Evolutionary conservation across 176 grass and related monocot species (phyloP).

Genomic region (Rhynchospora breviuscula): DNA sequence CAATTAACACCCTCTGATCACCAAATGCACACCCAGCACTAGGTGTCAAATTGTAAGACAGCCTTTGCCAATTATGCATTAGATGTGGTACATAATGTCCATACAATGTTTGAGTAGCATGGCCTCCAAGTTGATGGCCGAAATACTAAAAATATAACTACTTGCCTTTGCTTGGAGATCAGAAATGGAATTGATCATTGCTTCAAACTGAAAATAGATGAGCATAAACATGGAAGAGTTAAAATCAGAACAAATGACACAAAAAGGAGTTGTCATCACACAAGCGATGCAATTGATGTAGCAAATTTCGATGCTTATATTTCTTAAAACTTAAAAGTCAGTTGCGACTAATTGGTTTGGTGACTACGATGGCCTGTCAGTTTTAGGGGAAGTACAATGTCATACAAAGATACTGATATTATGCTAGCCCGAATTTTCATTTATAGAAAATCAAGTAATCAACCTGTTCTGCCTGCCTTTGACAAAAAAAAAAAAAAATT

Average conservation of each 20-base stretch:
- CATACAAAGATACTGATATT: background rate
- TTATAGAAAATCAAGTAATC: background rate
- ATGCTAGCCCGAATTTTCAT: background rate
- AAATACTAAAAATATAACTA: background rate
- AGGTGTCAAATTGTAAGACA: background rate
- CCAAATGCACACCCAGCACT: background rate
- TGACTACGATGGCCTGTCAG: background rate
- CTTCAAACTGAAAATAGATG: constrained; percentile 1
- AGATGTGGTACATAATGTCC: background rate
- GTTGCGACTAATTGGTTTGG: background rate
- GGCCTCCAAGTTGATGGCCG: background rate
- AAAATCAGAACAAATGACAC: constrained; percentile 1
- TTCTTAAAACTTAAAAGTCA: background rate
- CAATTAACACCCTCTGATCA: background rate
- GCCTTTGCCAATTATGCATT: background rate
- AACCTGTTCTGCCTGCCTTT: background rate
- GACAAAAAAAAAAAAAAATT: background rate
- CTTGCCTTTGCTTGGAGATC: constrained; percentile 22
- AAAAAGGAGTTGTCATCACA: background rate
- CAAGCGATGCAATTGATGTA: background rate
- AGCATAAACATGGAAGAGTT: background rate
- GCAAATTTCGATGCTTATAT: background rate
- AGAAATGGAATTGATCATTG: constrained; percentile 13
- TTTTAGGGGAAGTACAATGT: background rate
- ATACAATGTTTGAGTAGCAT: background rate